A percentile compares a stretch with the other conserved stretches of the same genome.
phyloP scores from a whole-genome alignment of 768 basidiomycete species.

The Lentinula boryana region DNA sequence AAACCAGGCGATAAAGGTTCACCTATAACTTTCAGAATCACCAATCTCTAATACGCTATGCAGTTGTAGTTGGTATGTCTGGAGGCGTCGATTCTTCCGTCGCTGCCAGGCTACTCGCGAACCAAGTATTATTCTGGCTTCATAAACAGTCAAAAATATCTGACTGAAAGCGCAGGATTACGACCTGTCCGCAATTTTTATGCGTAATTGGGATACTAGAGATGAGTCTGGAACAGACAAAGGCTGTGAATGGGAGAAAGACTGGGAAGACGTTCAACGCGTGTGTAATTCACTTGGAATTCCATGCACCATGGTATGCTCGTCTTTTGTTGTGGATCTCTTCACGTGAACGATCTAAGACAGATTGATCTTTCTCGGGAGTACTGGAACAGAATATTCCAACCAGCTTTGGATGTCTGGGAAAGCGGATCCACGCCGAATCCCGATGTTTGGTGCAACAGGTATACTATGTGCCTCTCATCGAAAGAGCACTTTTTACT shows the following conservation, averaged over 20 bases:
- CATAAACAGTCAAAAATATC: background rate
- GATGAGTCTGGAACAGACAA: slow-evolving; percentile 73
- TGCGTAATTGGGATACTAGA: slow-evolving; percentile 93
- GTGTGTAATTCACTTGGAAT: slow-evolving; percentile 73
- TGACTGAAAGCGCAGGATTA: slow-evolving; percentile 45
- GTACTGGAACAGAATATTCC: slow-evolving; percentile 91
- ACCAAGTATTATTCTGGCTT: slow-evolving; percentile 39
- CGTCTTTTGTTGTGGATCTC: background rate
- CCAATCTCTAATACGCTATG: background rate
- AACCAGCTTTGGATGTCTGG: slow-evolving; percentile 78
- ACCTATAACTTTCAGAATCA: background rate
- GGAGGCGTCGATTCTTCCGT: slow-evolving; percentile 96
- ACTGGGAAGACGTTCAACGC: slow-evolving; percentile 85
- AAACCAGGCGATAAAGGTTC: slow-evolving; percentile 4
- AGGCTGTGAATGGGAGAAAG: slow-evolving; percentile 95
- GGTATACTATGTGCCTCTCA: slow-evolving; percentile 29
- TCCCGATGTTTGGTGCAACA: slow-evolving; percentile 91
- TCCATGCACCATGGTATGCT: slow-evolving; percentile 64
- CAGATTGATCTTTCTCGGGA: slow-evolving; percentile 85
- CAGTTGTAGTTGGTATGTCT: slow-evolving; percentile 90
- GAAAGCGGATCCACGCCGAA: slow-evolving; percentile 80
- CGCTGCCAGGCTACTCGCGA: slow-evolving; percentile 67
- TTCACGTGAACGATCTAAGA: background rate
- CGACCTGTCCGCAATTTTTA: slow-evolving; percentile 84
- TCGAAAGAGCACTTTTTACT: no score